Evolutionary conservation across 2,329 filamentous ascomycete species (phyloP).

Genomic region (Fusarium globosum): DNA sequence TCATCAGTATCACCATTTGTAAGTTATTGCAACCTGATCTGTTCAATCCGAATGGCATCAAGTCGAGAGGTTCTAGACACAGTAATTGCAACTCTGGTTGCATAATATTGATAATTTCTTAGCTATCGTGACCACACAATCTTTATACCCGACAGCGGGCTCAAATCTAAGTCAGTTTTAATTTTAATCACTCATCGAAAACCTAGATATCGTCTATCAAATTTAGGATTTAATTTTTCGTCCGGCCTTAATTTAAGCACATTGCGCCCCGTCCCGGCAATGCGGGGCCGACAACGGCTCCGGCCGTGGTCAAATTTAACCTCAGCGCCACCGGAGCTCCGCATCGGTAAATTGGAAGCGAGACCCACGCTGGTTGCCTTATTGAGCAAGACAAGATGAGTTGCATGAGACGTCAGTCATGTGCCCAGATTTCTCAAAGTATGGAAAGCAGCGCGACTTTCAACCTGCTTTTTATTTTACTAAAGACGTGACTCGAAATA

Average conservation of each 20-base stretch:
- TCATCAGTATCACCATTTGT: background rate
- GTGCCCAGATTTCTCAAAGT: background rate
- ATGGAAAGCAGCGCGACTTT: background rate
- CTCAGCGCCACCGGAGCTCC: conserved; percentile 1
- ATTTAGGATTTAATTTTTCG: background rate
- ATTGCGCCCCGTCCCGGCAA: background rate
- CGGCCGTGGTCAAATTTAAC: conserved; percentile 17
- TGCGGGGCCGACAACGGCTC: conserved; percentile 18
- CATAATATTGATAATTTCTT: background rate
- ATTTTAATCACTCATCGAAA: background rate
- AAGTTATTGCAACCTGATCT: no score
- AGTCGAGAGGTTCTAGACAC: background rate
- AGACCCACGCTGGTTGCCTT: conserved; percentile 16
- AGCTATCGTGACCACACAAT: background rate
- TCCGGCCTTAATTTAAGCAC: conserved; percentile 5
- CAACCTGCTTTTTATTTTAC: background rate
- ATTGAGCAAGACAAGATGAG: conserved; percentile 5
- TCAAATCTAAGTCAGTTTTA: background rate
- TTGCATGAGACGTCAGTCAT: conserved; percentile 11
- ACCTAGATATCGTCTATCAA: background rate
- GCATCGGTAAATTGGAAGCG: conserved; percentile 7
- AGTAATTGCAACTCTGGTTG: background rate
- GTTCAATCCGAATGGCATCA: background rate
- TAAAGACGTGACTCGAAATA: background rate
- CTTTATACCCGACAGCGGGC: background rate